Evolutionary conservation across 225 moss, liverwort and hornwort genomes (phyloP).

Genomic region (Climacium dendroides): DNA sequence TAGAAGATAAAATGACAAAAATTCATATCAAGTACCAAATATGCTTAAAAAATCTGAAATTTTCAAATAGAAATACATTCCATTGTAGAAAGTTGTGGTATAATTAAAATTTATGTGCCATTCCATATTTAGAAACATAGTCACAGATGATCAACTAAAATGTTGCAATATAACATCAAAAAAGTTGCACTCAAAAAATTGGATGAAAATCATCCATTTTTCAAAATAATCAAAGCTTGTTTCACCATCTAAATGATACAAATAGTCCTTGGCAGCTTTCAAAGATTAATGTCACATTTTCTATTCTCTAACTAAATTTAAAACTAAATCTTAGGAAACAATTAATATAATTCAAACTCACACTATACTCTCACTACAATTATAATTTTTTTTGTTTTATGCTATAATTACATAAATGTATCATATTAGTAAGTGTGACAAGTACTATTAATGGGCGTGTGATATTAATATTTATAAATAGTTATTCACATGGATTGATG

Average conservation of each 20-base stretch:
- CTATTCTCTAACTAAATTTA: neutral
- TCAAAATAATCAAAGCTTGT: neutral
- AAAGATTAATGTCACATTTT: neutral
- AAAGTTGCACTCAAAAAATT: neutral
- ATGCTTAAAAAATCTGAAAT: fast-evolving
- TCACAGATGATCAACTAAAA: neutral
- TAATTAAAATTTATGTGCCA: neutral
- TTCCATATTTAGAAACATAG: neutral
- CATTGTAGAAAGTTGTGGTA: fast-evolving
- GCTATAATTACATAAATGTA: neutral
- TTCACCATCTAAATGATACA: neutral
- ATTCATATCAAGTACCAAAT: neutral
- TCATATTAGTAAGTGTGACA: neutral
- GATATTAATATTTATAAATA: neutral
- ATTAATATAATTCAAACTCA: neutral
- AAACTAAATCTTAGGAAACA: neutral
- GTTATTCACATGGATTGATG: neutral
- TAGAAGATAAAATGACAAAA: no score
- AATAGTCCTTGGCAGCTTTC: neutral
- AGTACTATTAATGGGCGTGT: neutral
- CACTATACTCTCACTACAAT: fast-evolving
- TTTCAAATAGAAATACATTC: neutral
- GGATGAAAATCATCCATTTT: neutral
- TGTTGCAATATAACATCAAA: no score
- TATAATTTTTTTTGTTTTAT: neutral